phyloP scores from a whole-genome alignment of 495 filamentous ascomycete genomes.

The Hyphodiscus hymeniophilus region DNA sequence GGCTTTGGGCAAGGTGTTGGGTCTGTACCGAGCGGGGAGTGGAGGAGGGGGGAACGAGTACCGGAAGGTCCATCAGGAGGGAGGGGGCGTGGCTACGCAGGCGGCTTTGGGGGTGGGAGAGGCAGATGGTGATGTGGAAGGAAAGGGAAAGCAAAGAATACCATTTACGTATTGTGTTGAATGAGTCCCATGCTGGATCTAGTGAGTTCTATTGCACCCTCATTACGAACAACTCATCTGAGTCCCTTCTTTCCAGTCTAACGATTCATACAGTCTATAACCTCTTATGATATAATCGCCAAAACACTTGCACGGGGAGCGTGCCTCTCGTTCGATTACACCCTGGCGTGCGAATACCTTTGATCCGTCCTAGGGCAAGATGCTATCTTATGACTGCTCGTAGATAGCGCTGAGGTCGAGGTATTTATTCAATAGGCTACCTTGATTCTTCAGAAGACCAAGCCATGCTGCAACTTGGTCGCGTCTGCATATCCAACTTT shows the following conservation, averaged over 20 bases:
- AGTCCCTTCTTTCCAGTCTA: background rate
- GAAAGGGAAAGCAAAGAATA: slow-evolving; percentile 5
- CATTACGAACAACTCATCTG: background rate
- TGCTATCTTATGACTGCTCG: too few species aligned
- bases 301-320: too few species aligned
- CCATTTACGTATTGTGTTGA: background rate
- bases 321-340: too few species aligned
- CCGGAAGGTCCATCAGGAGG: slow-evolving; percentile 25
- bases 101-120: slow-evolving; percentile 12
- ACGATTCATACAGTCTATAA: too few species aligned
- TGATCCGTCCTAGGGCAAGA: too few species aligned
- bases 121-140: slow-evolving; percentile 16
- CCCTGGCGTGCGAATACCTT: too few species aligned
- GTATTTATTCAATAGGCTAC: too few species aligned
- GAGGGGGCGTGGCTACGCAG: slow-evolving; percentile 15
- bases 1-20: slow-evolving; percentile 25
- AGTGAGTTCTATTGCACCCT: background rate
- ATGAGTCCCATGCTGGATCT: slow-evolving; percentile 1
- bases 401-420: too few species aligned
- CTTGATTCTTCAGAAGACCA: too few species aligned
- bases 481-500: too few species aligned
- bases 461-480: too few species aligned
- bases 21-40: slow-evolving; percentile 24
- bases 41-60: slow-evolving; percentile 29
- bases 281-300: too few species aligned